Evolutionary conservation across 331 rosid species (phyloP), one percentile per base, ranked within the genome.

Genomic region (Quercus lobata): DNA sequence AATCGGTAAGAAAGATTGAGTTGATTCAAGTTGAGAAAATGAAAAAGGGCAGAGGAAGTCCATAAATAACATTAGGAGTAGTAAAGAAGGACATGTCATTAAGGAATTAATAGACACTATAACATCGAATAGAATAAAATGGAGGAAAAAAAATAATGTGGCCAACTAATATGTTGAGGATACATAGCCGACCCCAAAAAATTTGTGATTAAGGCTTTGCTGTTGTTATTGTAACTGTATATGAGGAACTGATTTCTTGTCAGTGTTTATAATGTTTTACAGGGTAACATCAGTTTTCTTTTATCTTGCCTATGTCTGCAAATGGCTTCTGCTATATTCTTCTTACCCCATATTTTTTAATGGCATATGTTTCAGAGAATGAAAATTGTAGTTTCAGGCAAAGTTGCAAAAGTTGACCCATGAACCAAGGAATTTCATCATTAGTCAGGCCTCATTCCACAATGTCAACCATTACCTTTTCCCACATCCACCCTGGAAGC

Each of bases 391-490:
- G 71, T 30, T 1, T 24, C 11, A 25, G 17, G n/a, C 25, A 68
- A 35, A 65, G 5, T 17, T 35, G 53, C 72, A 34, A 35, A 34
- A 18, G 72, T 34, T 68, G 53, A 24, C 66, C 69, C 56, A 65
- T 88, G 89, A 78, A 77, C 79, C 73, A 19, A 46, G 83, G 82
- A 88, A 84, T 86, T 90, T 80, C 85, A 69, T 87, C 86, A 29
- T 65, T 88, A 77, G 87, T 88, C 80, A 86, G 76, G 68, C 57
- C 80, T 57, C 83, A 72, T n/a, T 78, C 70, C 25, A 78, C 69
- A 79, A 29, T 83, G 54, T 83, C 80, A 54, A 44, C 76, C 46
- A 65, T 76, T 78, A 73, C 83, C 34, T 30, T 82, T 54, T 78
- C 71, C 76, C 49, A 71, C 63, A 69, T 56, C 58, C 75, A 57